phyloP scores from a whole-genome alignment of 805 yeast genomes.

The Saturnispora bothae region DNA sequence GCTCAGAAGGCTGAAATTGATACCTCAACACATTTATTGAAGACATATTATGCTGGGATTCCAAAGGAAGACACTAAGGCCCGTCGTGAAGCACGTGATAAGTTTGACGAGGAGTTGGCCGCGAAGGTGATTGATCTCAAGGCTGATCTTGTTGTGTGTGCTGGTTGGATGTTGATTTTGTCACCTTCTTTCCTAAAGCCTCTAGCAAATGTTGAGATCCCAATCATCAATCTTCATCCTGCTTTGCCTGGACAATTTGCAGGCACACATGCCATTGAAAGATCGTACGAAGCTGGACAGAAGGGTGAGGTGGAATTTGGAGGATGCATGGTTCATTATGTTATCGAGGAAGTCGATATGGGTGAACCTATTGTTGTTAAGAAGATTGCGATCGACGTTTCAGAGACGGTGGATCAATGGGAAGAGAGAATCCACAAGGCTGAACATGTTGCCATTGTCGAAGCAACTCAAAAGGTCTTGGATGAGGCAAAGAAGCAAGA shows the following conservation, averaged over 20 bases:
- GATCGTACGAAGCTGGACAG: slow-evolving; percentile 95
- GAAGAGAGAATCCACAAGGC: slow-evolving; percentile 71
- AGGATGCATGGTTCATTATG: slow-evolving; percentile 95
- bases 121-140: slow-evolving; percentile 44
- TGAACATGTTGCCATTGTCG: slow-evolving; percentile 90
- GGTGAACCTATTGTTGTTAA: slow-evolving; percentile 85
- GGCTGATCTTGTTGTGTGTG: slow-evolving; percentile 90
- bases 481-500: slow-evolving; percentile 14
- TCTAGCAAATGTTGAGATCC: slow-evolving; percentile 42
- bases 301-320: slow-evolving; percentile 65
- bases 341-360: slow-evolving; percentile 90
- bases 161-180: slow-evolving; percentile 96
- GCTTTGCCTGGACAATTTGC: slow-evolving; percentile 96
- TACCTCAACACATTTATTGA: slow-evolving; percentile 61
- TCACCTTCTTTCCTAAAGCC: slow-evolving; percentile 68
- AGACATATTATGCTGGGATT: slow-evolving; percentile 60
- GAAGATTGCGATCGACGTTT: slow-evolving; percentile 59
- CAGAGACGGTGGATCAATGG: slow-evolving; percentile 70
- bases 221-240: slow-evolving; percentile 90
- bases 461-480: slow-evolving; percentile 67
- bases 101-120: slow-evolving; percentile 74
- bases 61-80: slow-evolving; percentile 55
- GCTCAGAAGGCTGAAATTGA: slow-evolving; percentile 64
- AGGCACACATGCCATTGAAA: slow-evolving; percentile 92
- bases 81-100: slow-evolving; percentile 51